phyloP scores from a whole-genome alignment of 2,329 filamentous ascomycete species.

The Alternaria sp. region DNA sequence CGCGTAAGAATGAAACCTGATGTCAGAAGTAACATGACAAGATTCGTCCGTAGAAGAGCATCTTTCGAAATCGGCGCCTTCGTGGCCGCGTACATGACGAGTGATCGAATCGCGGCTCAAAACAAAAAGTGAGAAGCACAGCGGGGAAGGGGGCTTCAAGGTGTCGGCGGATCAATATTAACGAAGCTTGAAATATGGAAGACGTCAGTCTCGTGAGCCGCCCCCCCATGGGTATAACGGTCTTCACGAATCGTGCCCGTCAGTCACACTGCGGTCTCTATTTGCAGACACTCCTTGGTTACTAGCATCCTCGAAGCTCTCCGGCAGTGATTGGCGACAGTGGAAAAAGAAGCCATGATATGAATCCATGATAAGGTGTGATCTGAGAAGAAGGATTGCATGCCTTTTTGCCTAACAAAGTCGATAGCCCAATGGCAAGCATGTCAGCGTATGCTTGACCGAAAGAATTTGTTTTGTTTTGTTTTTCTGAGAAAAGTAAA shows the following conservation, averaged over 20 bases:
- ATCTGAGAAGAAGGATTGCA: constrained; percentile 3
- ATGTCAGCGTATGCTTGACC: neutral
- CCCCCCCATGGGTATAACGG: neutral
- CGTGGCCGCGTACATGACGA: neutral
- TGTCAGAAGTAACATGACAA: constrained; percentile 28
- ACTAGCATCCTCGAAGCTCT: neutral
- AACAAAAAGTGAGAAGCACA: neutral
- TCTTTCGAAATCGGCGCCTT: constrained; percentile 19
- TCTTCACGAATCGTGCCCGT: neutral
- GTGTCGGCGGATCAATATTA: neutral
- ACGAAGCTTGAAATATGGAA: neutral
- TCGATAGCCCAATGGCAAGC: neutral
- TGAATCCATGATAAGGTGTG: neutral
- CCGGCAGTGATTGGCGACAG: neutral
- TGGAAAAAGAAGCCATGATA: neutral
- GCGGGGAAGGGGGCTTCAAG: no score
- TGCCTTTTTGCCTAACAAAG: neutral
- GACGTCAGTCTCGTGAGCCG: neutral
- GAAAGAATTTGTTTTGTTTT: neutral
- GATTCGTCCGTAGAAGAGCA: constrained; percentile 22
- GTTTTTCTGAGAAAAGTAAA: neutral
- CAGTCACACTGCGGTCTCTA: neutral
- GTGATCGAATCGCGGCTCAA: neutral
- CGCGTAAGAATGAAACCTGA: constrained; percentile 22
- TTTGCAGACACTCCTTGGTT: neutral